Conservation (phyloP, 208 protist genomes). For the Trypanosoma melophagium region DNA sequence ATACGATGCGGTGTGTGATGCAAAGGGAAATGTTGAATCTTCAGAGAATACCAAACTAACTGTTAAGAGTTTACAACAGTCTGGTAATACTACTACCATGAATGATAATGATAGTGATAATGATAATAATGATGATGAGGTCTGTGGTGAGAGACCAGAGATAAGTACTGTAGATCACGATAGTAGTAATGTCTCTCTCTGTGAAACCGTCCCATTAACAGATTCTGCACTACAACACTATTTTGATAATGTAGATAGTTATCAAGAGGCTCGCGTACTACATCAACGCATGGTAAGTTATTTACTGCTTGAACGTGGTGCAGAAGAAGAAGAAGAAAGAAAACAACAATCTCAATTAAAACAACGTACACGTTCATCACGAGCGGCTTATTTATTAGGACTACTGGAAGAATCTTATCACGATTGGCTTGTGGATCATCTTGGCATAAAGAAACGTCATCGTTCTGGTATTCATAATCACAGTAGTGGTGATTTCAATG, state of each 20-base stretch:
- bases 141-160: neutral
- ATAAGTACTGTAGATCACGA: neutral
- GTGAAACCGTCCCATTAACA: neutral
- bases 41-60: no score
- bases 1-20: no score
- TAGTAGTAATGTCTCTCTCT: no score
- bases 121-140: no score
- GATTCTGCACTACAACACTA: constrained; percentile 3
- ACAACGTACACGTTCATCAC: neutral
- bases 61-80: no score
- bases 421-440: constrained; percentile 23
- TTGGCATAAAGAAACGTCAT: constrained; percentile 18
- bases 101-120: no score
- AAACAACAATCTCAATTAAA: neutral
- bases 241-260: constrained; percentile 22
- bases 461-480: neutral
- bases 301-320: constrained; percentile 2
- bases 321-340: constrained; percentile 15
- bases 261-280: constrained; percentile 22
- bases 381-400: constrained; percentile 10
- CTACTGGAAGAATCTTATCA: constrained; percentile 23
- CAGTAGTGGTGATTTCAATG: no score
- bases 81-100: no score
- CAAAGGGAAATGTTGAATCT: no score
- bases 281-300: constrained; percentile 20